Percentiles rank a stretch among this genome's conserved stretches.
These are phyloP conservation scores for Podila epicladia DNA, from an alignment of 192 early-diverging fungal species.

Conservation along the genomic window DNA sequence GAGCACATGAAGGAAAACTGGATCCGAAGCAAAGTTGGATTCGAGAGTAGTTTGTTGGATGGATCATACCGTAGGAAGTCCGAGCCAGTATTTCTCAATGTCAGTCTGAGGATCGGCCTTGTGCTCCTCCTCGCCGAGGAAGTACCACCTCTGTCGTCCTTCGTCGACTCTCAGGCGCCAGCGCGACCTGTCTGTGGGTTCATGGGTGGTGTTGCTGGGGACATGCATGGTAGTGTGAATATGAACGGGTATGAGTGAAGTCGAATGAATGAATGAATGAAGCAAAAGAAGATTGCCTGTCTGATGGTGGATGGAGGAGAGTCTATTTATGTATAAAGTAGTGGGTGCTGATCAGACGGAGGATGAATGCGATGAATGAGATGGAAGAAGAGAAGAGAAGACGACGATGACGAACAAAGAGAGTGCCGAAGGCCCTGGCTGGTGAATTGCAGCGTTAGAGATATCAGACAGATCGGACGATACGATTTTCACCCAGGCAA, in stretches of 20 bases:
- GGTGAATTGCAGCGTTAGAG: no score
- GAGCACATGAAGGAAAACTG: neutral
- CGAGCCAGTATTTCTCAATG: constrained; percentile 92
- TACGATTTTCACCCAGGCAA: no score
- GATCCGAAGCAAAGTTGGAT: neutral
- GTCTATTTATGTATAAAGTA: neutral
- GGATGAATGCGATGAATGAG: neutral
- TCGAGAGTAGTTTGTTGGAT: no score
- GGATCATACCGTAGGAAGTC: constrained; percentile 61
- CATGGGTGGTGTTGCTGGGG: constrained; percentile 9
- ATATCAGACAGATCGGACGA: no score
- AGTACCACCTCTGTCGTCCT: constrained; percentile 95
- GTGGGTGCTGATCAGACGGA: neutral
- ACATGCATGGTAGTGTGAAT: neutral
- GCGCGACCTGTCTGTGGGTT: constrained; percentile 77
- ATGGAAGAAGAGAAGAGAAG: neutral
- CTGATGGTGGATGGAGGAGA: neutral
- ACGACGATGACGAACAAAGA: neutral
- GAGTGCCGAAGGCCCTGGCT: no score
- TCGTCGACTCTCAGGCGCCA: constrained; percentile 90
- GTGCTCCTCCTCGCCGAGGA: constrained; percentile 65
- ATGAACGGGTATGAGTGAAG: neutral
- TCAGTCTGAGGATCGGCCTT: constrained; percentile 78
- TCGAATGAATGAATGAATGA: neutral
- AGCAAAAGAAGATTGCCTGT: neutral